Base-by-base conservation (phyloP, 2,329 filamentous ascomycete genomes). In the Trichoderma atroviride region DNA sequence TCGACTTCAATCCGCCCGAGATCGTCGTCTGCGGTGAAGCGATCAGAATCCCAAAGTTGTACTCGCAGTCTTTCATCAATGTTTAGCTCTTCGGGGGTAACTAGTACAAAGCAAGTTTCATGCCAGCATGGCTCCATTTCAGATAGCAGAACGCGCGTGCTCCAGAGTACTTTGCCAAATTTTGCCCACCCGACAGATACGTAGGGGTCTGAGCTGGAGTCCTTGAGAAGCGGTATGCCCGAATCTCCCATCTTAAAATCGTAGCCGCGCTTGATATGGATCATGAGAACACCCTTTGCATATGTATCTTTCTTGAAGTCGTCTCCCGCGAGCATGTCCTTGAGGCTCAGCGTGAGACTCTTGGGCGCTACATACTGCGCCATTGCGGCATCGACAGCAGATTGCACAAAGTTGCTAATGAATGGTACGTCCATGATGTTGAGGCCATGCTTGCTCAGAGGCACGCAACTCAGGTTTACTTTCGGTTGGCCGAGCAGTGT, bases 321-420 rank as follows among this genome's bases (percentile, higher is more conserved):
- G 69, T 92, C 91, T 4, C 91, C 91, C 9, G 91, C 85, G 14
- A 94, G 84, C 89, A 93, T 93, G 70, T 92, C 90, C 76, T 92
- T 92, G 40, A 94, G 81, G 75, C 93, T 89, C 6, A 93, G 81
- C 0, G 91, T 92, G 64, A 93, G 79, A 68, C 89, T 92, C 80
- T 92, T 92, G 0, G 91, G 91, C 0, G 91, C 91, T 0, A 93
- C 91, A 72, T 93, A 93, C 75, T 92, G 88, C 0, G 90, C 89
- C 75, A 92, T 84, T 0, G 91, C 91, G 1, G 91, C 90, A 73
- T 92, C 90, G 62, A 93, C 88, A 1, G 90, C 87, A 0, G 88
- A 90, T 73, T 93, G 91, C 2, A 93, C 91, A 73, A 93, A 93
- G 29, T 89, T 89, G 24, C 88, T 91, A 71, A 93, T 91, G 33